phyloP scores from a whole-genome alignment of 2,329 filamentous ascomycete genomes.

The Xylaria digitata region DNA sequence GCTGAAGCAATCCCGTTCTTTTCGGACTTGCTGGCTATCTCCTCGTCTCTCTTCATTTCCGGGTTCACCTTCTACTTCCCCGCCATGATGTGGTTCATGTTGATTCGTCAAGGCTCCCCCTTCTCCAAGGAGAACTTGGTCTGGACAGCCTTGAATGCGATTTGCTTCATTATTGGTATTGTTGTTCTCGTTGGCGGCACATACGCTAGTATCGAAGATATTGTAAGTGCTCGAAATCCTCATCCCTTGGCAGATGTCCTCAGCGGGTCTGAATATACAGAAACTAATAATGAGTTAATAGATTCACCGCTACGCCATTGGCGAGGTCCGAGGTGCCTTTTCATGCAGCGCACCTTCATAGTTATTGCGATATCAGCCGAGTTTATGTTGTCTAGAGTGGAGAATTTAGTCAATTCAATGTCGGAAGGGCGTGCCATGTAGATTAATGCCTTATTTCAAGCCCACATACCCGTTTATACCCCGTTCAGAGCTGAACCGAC shows the following conservation, averaged over 20 bases:
- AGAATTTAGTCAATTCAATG: slow-evolving; percentile 14
- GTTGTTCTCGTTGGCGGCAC: slow-evolving; percentile 50
- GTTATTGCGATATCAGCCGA: slow-evolving; percentile 6
- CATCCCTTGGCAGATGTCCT: not conserved
- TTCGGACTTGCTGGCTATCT: slow-evolving; percentile 70
- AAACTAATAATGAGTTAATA: slow-evolving; percentile 31
- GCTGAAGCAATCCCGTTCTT: slow-evolving; percentile 81
- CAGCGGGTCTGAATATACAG: not conserved
- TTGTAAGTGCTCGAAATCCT: slow-evolving; percentile 44
- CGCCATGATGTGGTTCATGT: slow-evolving; percentile 52
- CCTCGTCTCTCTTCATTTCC: slow-evolving; percentile 63
- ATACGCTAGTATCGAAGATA: slow-evolving; percentile 50
- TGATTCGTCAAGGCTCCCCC: slow-evolving; percentile 48
- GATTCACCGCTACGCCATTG: slow-evolving; percentile 43
- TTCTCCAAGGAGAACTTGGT: slow-evolving; percentile 47
- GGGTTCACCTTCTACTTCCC: slow-evolving; percentile 56
- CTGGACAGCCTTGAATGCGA: slow-evolving; percentile 41
- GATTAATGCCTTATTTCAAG: not conserved
- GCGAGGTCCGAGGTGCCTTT: slow-evolving; percentile 45
- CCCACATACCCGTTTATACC: slow-evolving; percentile 1
- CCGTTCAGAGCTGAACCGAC: slow-evolving; percentile 4
- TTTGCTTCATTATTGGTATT: slow-evolving; percentile 49
- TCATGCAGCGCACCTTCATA: slow-evolving; percentile 29
- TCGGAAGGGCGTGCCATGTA: slow-evolving; percentile 23
- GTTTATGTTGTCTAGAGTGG: slow-evolving; percentile 9